Base-by-base conservation (phyloP, 768 basidiomycete species). In the Tricholoma hemisulphureum region DNA sequence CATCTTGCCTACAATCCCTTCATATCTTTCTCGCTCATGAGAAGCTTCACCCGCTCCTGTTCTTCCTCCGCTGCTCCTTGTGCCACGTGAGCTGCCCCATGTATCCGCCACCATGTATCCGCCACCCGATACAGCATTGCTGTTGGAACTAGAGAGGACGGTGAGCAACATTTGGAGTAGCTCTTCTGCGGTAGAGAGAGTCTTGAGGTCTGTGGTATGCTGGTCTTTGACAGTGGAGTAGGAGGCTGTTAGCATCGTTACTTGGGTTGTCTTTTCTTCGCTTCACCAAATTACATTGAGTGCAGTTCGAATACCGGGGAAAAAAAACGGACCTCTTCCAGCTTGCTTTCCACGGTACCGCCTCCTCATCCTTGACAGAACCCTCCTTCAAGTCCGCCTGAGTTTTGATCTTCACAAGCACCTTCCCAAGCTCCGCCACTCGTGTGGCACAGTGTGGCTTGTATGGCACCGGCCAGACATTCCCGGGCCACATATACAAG, bases 151-250 rank as follows among this genome's bases (percentile, higher is more conserved):
- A 1, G 94, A 86, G 9, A 98, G 84, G 43, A 97, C 97, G 0
- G 96, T 98, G 48, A 96, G 80, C 18, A 98, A 85, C 0, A 93
- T 93, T 71, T 98, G 96, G 0, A 98, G 80, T n/a, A 98, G 88
- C 64, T 95, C 93, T 71, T 98, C 95, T 14, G 88, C 82, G 18
- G 84, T 89, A 13, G 81, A 69, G 9, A 96, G 80, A 26, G 85
- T 81, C 4, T 80, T 75, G 56, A 85, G 79, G 2, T 85, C 78
- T 0, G 77, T 69, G 43, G 81, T 82, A 66, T 95, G 86, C 50
- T 83, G 81, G 6, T 87, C 81, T 65, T 93, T 93, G 57, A 92
- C 76, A 8, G 75, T 75, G 53, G 78, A 77, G 71, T 88, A 89
- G 0, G 81, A 72, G 2, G 75, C 72, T 4, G 79, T 76, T 24